phyloP scores from a whole-genome alignment of 2,329 filamentous ascomycete species.

The Aspergillus aculeatinus region DNA sequence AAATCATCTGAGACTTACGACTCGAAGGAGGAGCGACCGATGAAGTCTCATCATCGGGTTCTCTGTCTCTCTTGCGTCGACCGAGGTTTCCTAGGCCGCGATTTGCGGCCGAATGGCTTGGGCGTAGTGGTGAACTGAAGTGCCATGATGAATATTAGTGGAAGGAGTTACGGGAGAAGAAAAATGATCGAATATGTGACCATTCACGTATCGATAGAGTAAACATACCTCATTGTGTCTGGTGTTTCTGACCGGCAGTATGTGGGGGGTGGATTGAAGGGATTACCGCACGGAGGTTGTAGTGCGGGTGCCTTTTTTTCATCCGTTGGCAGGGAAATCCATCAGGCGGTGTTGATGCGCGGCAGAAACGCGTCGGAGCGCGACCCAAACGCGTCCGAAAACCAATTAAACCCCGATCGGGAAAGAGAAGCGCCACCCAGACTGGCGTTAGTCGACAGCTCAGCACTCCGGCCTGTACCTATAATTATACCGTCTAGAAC shows the following conservation, averaged over 20 bases:
- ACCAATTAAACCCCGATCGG: constrained; percentile 37
- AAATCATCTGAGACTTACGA: constrained; percentile 48
- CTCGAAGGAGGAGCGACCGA: constrained; percentile 62
- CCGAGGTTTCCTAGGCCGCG: constrained; percentile 60
- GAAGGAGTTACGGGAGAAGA: neutral
- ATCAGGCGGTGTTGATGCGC: constrained; percentile 18
- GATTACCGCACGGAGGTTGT: constrained; percentile 12
- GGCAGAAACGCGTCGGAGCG: constrained; percentile 18
- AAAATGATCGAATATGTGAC: neutral
- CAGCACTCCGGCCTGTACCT: no score
- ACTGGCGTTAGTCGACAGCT: neutral
- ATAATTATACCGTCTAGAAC: no score
- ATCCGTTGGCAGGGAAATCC: constrained; percentile 17
- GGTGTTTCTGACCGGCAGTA: constrained; percentile 8
- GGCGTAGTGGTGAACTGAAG: constrained; percentile 74
- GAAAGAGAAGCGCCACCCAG: constrained; percentile 18
- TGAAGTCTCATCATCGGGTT: constrained; percentile 62
- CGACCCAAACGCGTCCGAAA: constrained; percentile 19
- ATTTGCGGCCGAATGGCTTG: constrained; percentile 80
- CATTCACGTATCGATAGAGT: neutral
- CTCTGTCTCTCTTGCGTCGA: constrained; percentile 63
- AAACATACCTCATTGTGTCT: constrained; percentile 34
- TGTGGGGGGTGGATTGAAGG: constrained; percentile 5
- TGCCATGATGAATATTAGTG: constrained; percentile 1
- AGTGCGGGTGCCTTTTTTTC: constrained; percentile 15